These are phyloP conservation scores for Aspergillus brunneoviolaceus DNA, from an alignment of 2,329 filamentous ascomycete species.

Conservation along the genomic window DNA sequence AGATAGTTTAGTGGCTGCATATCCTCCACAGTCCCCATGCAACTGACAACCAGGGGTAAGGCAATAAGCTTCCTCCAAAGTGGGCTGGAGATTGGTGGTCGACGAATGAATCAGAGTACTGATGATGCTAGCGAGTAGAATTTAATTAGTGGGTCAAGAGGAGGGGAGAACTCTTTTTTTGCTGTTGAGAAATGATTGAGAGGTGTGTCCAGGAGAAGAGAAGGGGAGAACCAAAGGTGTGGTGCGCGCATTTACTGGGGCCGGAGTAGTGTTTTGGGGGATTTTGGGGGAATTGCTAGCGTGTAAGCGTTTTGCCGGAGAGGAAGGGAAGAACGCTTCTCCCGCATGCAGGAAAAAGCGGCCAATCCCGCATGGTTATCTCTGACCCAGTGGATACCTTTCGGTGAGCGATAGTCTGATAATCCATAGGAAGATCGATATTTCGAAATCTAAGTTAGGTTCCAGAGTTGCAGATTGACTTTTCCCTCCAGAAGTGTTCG, in stretches of 20 bases:
- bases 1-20: not conserved
- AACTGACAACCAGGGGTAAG: not conserved
- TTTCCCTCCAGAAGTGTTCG: not conserved
- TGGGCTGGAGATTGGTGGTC: not conserved
- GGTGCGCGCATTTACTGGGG: not conserved
- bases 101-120: not conserved
- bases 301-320: constrained; percentile 5
- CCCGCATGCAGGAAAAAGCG: not conserved
- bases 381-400: not conserved
- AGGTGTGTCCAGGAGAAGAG: not conserved
- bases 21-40: not conserved
- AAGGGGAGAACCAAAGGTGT: not conserved
- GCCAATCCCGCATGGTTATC: not conserved
- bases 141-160: not conserved
- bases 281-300: not conserved
- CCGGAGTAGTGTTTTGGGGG: constrained; percentile 6
- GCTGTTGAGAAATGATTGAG: not conserved
- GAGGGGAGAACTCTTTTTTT: not conserved
- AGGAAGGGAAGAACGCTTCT: constrained; percentile 3
- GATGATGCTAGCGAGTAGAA: not conserved
- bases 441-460: not conserved
- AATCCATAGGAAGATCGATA: not conserved
- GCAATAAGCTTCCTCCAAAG: not conserved
- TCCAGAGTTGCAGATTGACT: not conserved
- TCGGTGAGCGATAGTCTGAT: not conserved